Percentiles rank a stretch among this genome's conserved stretches.
phyloP scores from a whole-genome alignment of 371 early-diverging fungal species.

The Mucor plumbeus region DNA sequence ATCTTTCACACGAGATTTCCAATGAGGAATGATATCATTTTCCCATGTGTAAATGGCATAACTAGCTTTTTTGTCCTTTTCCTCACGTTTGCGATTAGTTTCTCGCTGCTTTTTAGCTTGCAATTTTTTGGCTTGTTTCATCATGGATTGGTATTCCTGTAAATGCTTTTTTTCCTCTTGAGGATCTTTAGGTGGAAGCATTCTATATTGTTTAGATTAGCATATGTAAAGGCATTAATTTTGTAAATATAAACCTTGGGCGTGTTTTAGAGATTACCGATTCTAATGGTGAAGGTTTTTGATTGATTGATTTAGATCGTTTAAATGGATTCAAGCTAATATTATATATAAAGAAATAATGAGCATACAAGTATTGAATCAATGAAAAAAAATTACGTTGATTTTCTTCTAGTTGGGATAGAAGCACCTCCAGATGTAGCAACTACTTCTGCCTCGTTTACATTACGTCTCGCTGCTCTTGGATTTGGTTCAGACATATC shows the following conservation, averaged over 20 bases:
- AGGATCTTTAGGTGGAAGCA: constrained; percentile 56
- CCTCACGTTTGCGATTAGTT: constrained; percentile 26
- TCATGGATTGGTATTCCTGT: constrained; percentile 55
- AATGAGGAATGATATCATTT: constrained; percentile 48
- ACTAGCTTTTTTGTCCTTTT: constrained; percentile 35
- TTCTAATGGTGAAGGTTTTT: constrained; percentile 53
- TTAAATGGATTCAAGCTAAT: constrained; percentile 40
- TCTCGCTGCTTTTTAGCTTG: constrained; percentile 50
- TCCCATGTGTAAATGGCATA: constrained; percentile 47
- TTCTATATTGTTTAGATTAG: constrained; percentile 20
- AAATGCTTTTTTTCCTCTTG: constrained; percentile 56
- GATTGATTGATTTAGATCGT: constrained; percentile 31
- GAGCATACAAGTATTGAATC: background rate
- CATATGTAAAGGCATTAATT: background rate
- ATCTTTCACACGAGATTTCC: constrained; percentile 43
- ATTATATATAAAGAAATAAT: constrained; percentile 22
- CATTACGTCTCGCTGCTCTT: constrained; percentile 47
- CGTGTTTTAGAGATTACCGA: constrained; percentile 55
- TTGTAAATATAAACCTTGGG: constrained; percentile 38
- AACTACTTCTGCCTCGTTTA: constrained; percentile 44
- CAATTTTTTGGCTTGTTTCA: constrained; percentile 53
- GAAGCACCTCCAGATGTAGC: constrained; percentile 51
- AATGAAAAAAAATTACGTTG: constrained; percentile 35
- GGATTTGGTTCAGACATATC: constrained; percentile 23
- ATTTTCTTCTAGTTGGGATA: constrained; percentile 24